Base-by-base conservation (phyloP, 495 filamentous ascomycete species). In the Cetradonia linearis region DNA sequence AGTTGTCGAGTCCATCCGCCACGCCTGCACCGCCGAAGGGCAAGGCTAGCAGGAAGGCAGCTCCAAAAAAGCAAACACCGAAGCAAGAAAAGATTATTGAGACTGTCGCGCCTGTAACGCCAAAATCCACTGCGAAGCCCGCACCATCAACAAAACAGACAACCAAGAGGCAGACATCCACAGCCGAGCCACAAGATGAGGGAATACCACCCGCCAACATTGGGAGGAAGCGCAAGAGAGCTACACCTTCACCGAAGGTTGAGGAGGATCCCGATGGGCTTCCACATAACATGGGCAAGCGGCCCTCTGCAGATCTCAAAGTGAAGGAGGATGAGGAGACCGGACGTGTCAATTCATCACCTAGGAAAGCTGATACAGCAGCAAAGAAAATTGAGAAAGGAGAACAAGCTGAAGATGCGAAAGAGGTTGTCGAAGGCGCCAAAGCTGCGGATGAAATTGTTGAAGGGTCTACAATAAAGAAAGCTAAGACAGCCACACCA, bases 261-360 rank as follows among this genome's bases (percentile, higher is more conserved):
- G 61, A 65, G 52, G 55, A 62, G 5, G 36, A 62, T 61, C 27
- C 61, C 18, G 59, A 70, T 58, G 72, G 74, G 60, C 72, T 78
- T n/a, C 75, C 75, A 31, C 75, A 78, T 58, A 77, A 77, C 30
- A 67, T 77, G 33, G 75, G 74, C 27, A 62, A 62, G 25, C 18
- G 56, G 23, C 28, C 58, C 14, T 23, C 46, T 44, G 50, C 33
- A 59, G 46, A 34, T 31, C 10, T 9, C 4, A 34, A 23, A 27
- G 23, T 52, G 10, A 52, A 56, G 33, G 28, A 58, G 31, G 60
- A n/a, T n/a, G n/a, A 62, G 33, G 55, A 27, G 23, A 25, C 23
- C 10, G 8, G 4, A 18, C 38, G 25, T 36, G 30, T 38, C 27
- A 37, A 55, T 53, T 7, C 42, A 16, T 47, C 59, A 1, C 30